phyloP scores from a whole-genome alignment of 78 protist species.

The Cavenderia fasciculata region DNA sequence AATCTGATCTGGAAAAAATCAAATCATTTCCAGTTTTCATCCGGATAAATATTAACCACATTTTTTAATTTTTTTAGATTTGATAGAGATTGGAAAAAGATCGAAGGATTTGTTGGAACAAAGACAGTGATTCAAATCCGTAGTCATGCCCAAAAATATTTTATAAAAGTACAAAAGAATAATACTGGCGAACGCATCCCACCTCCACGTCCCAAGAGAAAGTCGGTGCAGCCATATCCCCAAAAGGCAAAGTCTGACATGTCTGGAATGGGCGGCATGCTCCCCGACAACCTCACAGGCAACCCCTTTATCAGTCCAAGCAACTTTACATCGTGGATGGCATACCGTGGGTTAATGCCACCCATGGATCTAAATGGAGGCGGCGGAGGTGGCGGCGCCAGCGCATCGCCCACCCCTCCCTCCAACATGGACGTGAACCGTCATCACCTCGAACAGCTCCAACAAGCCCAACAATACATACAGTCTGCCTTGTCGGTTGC shows the following conservation, averaged over 20 bases:
- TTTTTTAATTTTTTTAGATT: constrained; percentile 6
- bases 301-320: constrained; percentile 48
- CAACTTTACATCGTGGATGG: constrained; percentile 58
- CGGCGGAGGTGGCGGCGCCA: background rate
- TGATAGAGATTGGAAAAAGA: constrained; percentile 88
- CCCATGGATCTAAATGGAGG: background rate
- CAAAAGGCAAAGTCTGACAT: constrained; percentile 51
- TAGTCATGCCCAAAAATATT: constrained; percentile 87
- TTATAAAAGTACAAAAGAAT: constrained; percentile 76
- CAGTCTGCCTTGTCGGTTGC: constrained; percentile 61
- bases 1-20: background rate
- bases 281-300: constrained; percentile 42
- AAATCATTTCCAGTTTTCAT: no score
- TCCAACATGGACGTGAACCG: constrained; percentile 2
- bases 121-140: constrained; percentile 84
- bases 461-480: constrained; percentile 81
- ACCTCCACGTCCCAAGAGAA: constrained; percentile 83
- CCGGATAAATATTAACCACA: no score
- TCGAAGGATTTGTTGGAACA: constrained; percentile 81
- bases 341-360: constrained; percentile 61
- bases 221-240: constrained; percentile 77
- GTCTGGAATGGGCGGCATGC: constrained; percentile 6
- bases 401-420: no score
- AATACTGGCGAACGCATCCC: constrained; percentile 82
- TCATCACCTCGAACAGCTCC: constrained; percentile 66